These are phyloP conservation scores for Schizosaccharomyces pombe DNA, from an alignment of 805 yeast species.

Conservation along the genomic window DNA sequence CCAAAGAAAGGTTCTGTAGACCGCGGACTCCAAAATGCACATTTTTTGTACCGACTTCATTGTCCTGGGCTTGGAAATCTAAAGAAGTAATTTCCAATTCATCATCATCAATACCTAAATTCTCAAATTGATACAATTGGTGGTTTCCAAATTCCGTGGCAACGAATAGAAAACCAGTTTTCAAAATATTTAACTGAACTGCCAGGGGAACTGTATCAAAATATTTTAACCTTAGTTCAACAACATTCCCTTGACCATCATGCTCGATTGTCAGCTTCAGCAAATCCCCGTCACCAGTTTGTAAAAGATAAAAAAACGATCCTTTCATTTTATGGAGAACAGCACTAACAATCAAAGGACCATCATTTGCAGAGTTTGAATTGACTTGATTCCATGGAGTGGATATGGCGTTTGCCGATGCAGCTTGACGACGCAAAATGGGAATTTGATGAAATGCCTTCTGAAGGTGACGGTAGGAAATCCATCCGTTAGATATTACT, in stretches of 20 bases:
- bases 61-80: slow-evolving; percentile 17
- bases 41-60: slow-evolving; percentile 5
- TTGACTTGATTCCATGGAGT: background rate
- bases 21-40: slow-evolving; percentile 10
- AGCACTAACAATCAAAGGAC: slow-evolving; percentile 26
- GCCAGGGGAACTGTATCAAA: slow-evolving; percentile 57
- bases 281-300: slow-evolving; percentile 48
- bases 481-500: slow-evolving; percentile 32
- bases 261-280: slow-evolving; percentile 38
- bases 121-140: slow-evolving; percentile 53
- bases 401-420: background rate
- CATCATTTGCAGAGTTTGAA: background rate
- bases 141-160: slow-evolving; percentile 41
- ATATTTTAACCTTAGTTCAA: slow-evolving; percentile 29
- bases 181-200: slow-evolving; percentile 33
- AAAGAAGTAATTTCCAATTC: slow-evolving; percentile 17
- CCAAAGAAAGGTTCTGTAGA: slow-evolving; percentile 33
- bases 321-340: slow-evolving; percentile 42
- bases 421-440: slow-evolving; percentile 28
- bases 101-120: slow-evolving; percentile 38
- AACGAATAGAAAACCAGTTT: slow-evolving; percentile 53
- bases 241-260: slow-evolving; percentile 20
- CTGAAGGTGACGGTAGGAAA: slow-evolving; percentile 21
- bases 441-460: slow-evolving; percentile 21
- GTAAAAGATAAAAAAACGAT: slow-evolving; percentile 44